These are phyloP conservation scores for Cercospora nicotianae DNA, from an alignment of 2,329 filamentous ascomycete genomes.

Conservation along the genomic window DNA sequence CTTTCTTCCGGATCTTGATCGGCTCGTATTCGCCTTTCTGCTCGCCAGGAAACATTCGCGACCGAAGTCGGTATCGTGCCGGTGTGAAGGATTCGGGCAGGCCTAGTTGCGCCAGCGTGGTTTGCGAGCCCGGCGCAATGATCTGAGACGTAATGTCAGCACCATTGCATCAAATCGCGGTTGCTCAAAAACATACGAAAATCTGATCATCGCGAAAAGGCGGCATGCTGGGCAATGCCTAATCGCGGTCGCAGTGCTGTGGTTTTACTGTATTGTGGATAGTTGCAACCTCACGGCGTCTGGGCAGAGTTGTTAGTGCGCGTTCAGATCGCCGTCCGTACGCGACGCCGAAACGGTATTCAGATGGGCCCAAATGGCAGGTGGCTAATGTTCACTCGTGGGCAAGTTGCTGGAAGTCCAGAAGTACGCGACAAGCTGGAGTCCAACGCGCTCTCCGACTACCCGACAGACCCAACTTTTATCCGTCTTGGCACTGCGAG, in stretches of 20 bases:
- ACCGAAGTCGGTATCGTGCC: constrained; percentile 80
- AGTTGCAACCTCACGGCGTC: background rate
- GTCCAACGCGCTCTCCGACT: constrained; percentile 9
- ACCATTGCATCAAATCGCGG: background rate
- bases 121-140: constrained; percentile 81
- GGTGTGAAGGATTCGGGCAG: constrained; percentile 88
- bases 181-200: constrained; percentile 27
- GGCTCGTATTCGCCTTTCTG: constrained; percentile 80
- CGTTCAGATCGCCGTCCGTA: background rate
- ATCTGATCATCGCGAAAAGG: constrained; percentile 41
- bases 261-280: background rate
- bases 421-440: constrained; percentile 9
- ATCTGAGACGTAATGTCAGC: constrained; percentile 43
- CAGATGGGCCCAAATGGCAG: background rate
- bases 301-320: background rate
- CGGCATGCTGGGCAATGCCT: constrained; percentile 31
- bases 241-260: background rate
- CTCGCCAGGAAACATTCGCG: constrained; percentile 84
- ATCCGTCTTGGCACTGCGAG: background rate
- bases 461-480: background rate
- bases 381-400: background rate
- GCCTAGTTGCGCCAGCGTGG: constrained; percentile 86
- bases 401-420: background rate
- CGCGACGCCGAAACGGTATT: background rate
- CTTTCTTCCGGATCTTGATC: constrained; percentile 66